These are phyloP conservation scores for Vachellia collinsii DNA, from an alignment of 306 rosid genomes.

Conservation along the genomic window DNA sequence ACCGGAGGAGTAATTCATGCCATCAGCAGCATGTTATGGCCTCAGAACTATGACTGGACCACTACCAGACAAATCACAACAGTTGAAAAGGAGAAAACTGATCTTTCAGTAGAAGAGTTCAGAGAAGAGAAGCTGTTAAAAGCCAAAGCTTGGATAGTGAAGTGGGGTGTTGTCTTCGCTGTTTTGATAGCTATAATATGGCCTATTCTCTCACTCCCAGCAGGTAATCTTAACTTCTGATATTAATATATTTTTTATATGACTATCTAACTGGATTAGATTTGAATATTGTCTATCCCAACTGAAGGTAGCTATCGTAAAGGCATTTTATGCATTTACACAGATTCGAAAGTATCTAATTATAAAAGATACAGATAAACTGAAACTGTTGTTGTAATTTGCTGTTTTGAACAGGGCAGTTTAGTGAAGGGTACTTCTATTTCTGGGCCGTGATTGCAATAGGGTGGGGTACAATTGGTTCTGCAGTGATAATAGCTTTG, in stretches of 20 bases:
- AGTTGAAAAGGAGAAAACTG: slow-evolving; percentile 80
- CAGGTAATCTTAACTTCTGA: slow-evolving; percentile 51
- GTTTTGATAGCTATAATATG: slow-evolving; percentile 72
- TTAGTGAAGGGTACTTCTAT: slow-evolving; percentile 70
- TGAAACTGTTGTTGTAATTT: neutral
- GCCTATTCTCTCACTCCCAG: slow-evolving; percentile 88
- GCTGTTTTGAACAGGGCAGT: slow-evolving; percentile 59
- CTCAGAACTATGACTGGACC: slow-evolving; percentile 92
- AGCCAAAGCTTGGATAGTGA: slow-evolving; percentile 83
- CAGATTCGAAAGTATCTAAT: neutral
- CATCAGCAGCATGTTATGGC: slow-evolving; percentile 65
- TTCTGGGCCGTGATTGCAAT: slow-evolving; percentile 88
- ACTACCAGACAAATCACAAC: slow-evolving; percentile 72
- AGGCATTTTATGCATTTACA: too few species aligned
- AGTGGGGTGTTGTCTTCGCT: slow-evolving; percentile 87
- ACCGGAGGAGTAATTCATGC: slow-evolving; percentile 74
- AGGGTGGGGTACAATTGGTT: slow-evolving; percentile 90
- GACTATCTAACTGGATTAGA: too few species aligned
- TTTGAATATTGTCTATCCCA: too few species aligned
- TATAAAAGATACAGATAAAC: neutral
- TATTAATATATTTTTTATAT: neutral
- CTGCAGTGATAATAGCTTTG: slow-evolving; percentile 69
- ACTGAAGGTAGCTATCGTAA: too few species aligned
- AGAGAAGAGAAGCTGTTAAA: slow-evolving; percentile 61
- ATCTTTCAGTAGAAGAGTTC: slow-evolving; percentile 73